Evolutionary conservation across 2,329 filamentous ascomycete genomes (phyloP).

Genomic region (Bipolaris oryzae): DNA sequence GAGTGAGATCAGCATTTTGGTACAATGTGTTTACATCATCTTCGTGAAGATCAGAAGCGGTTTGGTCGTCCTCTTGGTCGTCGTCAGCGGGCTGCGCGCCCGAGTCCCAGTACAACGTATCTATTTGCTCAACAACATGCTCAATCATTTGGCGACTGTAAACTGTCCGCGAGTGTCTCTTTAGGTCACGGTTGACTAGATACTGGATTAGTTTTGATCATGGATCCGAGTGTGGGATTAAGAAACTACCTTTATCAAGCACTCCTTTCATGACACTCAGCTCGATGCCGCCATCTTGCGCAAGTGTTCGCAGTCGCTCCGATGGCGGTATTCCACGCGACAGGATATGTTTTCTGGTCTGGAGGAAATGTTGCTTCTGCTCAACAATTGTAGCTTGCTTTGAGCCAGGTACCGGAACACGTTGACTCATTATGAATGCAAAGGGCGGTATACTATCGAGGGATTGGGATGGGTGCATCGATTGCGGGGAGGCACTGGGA

Average conservation of each 20-base stretch:
- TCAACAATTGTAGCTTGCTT: constrained; percentile 56
- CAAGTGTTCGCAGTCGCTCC: constrained; percentile 59
- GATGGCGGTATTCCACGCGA: constrained; percentile 65
- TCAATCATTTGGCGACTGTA: constrained; percentile 72
- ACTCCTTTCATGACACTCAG: constrained; percentile 58
- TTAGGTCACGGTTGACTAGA: constrained; percentile 66
- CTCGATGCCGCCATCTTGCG: constrained; percentile 52
- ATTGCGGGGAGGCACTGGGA: constrained; percentile 9
- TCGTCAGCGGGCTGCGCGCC: constrained; percentile 46
- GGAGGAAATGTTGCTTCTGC: constrained; percentile 69
- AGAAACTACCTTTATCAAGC: constrained; percentile 55
- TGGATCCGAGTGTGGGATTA: neutral
- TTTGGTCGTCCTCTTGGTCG: constrained; percentile 23
- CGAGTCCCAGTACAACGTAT: constrained; percentile 64
- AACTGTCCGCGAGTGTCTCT: constrained; percentile 68
- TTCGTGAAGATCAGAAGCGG: constrained; percentile 47
- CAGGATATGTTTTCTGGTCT: constrained; percentile 66
- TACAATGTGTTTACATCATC: constrained; percentile 47
- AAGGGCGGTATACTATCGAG: neutral
- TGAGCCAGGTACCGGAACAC: constrained; percentile 18
- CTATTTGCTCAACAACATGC: constrained; percentile 75
- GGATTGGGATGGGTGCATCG: neutral
- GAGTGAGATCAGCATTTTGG: constrained; percentile 39
- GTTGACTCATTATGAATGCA: constrained; percentile 12
- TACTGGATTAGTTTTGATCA: neutral